Evolutionary conservation across 1,284 basidiomycete genomes (phyloP), one percentile per base, ranked within the genome.

Genomic region (Rhodotorula sp.): DNA sequence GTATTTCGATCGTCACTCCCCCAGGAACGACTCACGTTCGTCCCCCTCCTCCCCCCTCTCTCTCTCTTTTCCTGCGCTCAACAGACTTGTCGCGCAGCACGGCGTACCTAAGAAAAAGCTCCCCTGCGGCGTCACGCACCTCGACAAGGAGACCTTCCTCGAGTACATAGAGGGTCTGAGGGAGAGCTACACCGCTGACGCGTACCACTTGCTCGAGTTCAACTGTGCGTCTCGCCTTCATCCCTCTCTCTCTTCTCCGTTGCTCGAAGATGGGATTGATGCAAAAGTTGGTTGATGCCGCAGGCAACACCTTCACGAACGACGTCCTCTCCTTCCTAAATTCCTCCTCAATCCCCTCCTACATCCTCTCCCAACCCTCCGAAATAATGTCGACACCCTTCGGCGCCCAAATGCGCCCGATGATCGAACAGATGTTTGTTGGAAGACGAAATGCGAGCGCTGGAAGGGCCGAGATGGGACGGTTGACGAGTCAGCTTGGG

Each of bases 351-450:
- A 79, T 80, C 57, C 80, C 80, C 7, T 64, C 63, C 10, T 76
- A 80, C 54, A 79, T 79, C 26, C 61, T 73, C 4, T 59, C 66
- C 47, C 65, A 67, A n/a, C 78, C 80, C 2, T 65, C 71, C 58
- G 77, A 79, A 61, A 78, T 81, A 67, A 77, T 81, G 56, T 63
- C 74, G 37, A 81, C 81, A 1, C 81, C 80, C 2, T 80, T 81
- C 28, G 81, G 80, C 3, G 74, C 76, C 59, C 72, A 75, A 59
- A 69, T 81, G 70, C 74, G 76, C 0, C 80, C 80, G 2, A 79
- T 79, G 75, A 81, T 81, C 59, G 80, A 81, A 58, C 68, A 75
- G 44, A 73, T 74, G 73, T 74, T 74, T n/a, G 57, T 65, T 18
- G 73, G 73, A 3, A 37, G 64, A 2, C 58, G 64, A 9, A 66